Conservation (phyloP, 2,329 filamentous ascomycete genomes). For the Thielaviopsis musarum region DNA sequence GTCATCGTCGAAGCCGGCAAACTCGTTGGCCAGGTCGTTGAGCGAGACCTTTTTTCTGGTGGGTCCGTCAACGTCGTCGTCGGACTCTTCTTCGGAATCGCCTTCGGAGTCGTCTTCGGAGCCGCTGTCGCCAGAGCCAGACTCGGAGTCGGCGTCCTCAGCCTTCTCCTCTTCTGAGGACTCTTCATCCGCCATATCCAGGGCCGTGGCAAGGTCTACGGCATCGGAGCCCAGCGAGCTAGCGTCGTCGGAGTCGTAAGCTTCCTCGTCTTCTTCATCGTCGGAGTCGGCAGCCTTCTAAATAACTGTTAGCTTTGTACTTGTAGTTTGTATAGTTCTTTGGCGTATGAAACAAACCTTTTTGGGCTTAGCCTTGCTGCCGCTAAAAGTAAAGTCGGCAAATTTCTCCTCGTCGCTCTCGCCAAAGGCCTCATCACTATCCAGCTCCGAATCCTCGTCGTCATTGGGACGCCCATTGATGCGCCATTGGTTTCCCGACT, state of each 20-base stretch:
- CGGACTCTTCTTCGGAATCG: constrained; percentile 28
- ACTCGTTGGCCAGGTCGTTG: constrained; percentile 51
- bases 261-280: constrained; percentile 27
- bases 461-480: constrained; percentile 44
- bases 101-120: constrained; percentile 28
- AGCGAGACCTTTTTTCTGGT: constrained; percentile 27
- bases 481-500: constrained; percentile 72
- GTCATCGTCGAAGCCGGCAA: constrained; percentile 47
- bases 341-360: constrained; percentile 14
- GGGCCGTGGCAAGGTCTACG: constrained; percentile 39
- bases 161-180: constrained; percentile 32
- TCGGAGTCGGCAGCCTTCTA: constrained; percentile 41
- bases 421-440: constrained; percentile 67
- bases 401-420: constrained; percentile 78
- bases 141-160: constrained; percentile 26
- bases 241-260: constrained; percentile 32
- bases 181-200: constrained; percentile 36
- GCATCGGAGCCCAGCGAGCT: constrained; percentile 42
- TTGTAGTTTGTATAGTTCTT: background rate
- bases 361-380: constrained; percentile 24
- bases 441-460: constrained; percentile 47
- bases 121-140: constrained; percentile 26
- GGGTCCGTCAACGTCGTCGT: constrained; percentile 36
- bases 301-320: background rate
- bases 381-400: constrained; percentile 48